These are phyloP conservation scores for Botryosphaeria dothidea DNA, from an alignment of 2,329 filamentous ascomycete species.

Conservation along the genomic window DNA sequence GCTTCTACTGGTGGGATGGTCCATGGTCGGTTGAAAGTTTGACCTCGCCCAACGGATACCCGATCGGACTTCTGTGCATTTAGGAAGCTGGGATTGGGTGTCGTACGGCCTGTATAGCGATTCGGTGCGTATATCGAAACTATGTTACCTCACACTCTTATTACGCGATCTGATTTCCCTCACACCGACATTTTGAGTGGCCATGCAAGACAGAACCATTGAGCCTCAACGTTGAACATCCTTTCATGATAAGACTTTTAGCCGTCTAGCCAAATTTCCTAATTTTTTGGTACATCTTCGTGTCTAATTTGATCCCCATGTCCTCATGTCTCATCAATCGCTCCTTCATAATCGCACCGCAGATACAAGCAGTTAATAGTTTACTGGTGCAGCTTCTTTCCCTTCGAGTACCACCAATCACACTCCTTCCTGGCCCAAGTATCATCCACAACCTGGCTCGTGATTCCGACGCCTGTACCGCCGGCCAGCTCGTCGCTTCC, in stretches of 20 bases:
- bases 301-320: background rate
- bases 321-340: background rate
- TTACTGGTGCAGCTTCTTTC: slow-evolving; percentile 30
- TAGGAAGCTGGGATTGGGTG: background rate
- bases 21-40: slow-evolving; percentile 11
- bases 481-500: slow-evolving; percentile 59
- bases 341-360: background rate
- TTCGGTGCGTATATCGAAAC: background rate
- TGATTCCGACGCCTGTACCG: slow-evolving; percentile 40
- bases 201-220: no score
- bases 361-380: no score
- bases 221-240: no score
- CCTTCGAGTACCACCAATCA: slow-evolving; percentile 62
- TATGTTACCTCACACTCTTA: no score
- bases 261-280: no score
- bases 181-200: background rate
- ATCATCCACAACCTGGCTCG: slow-evolving; percentile 48
- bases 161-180: no score
- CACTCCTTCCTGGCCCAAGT: slow-evolving; percentile 52
- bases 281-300: no score
- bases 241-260: no score
- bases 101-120: background rate
- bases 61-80: background rate
- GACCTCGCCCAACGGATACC: background rate
- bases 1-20: background rate